Evolutionary conservation across 2,329 filamentous ascomycete species (phyloP), one percentile per base, ranked within the genome.

Genomic region (Cadophora malorum): DNA sequence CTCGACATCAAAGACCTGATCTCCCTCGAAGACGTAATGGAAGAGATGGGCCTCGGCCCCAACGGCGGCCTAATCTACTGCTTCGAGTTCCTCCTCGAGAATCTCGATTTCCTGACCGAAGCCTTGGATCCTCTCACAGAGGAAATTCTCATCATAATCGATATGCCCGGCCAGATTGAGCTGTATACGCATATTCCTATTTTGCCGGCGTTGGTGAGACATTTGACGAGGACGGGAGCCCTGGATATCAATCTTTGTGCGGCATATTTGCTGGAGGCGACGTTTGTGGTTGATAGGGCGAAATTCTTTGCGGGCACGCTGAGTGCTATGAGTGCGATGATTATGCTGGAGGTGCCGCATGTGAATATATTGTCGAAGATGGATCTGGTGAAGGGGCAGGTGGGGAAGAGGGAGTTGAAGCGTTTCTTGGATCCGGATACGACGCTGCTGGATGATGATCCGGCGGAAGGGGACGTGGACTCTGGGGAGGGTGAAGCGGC

Each of bases 131-230:
- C 89, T 52, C 84, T 97, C 66, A 95, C 93, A 10, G 96, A 99
- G 76, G 96, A 98, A 76, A 97, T 97, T 80, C 87, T 99, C 71
- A 97, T 98, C 80, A 92, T 99, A 71, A 94, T 99, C 81, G 96
- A 99, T 81, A 97, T 98, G 92, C 96, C 96, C 0, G 96, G 96
- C 67, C 96, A 99, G 83, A 98, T 99, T 80, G 96, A 99, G 82
- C 88, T 99, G 16, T 99, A 98, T 82, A 98, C 95, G 2, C 96
- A 99, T 79, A 92, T 98, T 41, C 96, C 96, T 49, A 91, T 99
- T 72, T 84, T 99, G 38, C 96, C 96, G 0, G 88, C 89, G 23
- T 87, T 99, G 59, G 90, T 95, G 72, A 91, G 90, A 76, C 93
- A 93, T 78, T 85, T 98, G 63, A 93, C 91, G 52, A 88, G 91